A percentile compares a stretch with the other conserved stretches of the same genome.
These are phyloP conservation scores for Ganoderma meredithae DNA, from an alignment of 1,284 basidiomycete genomes.

Conservation along the genomic window DNA sequence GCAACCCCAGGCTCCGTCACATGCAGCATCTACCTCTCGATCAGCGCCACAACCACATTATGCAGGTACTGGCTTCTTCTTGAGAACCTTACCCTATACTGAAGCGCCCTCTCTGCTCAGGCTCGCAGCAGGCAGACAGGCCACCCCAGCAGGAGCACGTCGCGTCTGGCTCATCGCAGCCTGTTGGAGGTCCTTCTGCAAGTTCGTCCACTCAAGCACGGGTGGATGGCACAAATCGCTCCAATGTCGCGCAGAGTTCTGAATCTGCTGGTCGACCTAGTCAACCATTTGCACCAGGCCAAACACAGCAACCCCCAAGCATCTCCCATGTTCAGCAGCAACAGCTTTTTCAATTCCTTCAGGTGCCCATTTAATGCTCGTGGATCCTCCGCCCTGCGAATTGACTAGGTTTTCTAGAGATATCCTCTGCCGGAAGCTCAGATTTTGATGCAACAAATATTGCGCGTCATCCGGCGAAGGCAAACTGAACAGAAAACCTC, in stretches of 20 bases:
- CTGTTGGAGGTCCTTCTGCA: neutral
- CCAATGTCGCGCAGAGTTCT: neutral
- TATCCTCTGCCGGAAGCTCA: neutral
- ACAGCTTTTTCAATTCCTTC: constrained; percentile 15
- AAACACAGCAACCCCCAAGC: neutral
- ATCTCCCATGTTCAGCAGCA: constrained; percentile 5
- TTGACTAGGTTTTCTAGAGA: neutral
- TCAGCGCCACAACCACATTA: neutral
- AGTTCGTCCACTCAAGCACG: neutral
- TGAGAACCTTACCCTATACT: neutral
- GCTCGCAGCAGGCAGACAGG: neutral
- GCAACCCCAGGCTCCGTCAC: neutral
- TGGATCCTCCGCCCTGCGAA: neutral
- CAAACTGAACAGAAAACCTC: neutral
- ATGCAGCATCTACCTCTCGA: neutral
- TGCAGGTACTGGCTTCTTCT: neutral
- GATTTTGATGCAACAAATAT: neutral
- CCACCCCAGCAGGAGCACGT: neutral
- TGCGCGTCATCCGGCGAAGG: neutral
- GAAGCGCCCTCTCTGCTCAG: neutral
- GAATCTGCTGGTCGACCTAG: neutral
- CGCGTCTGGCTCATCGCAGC: neutral
- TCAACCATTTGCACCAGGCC: neutral
- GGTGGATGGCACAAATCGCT: neutral
- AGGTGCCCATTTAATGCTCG: constrained; percentile 8